Evolutionary conservation across 306 rosid genomes (phyloP).

Genomic region (Dalbergia cultrata): DNA sequence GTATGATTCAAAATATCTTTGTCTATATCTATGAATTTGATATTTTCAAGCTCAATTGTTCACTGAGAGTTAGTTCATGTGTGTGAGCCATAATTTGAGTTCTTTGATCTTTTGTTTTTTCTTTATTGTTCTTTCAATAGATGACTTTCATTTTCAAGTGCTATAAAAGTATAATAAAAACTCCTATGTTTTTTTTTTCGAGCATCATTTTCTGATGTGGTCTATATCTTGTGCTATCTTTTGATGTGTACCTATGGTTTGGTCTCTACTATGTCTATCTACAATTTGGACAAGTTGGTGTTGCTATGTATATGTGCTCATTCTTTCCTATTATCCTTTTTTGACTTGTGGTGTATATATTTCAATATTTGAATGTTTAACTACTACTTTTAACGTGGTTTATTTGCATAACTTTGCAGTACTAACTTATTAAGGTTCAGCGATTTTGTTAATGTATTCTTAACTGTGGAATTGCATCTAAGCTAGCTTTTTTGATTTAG

Average conservation of each 20-base stretch:
- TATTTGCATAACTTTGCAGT: slow-evolving; percentile 77
- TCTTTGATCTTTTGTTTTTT: background rate
- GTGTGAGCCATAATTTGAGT: slow-evolving; percentile 14
- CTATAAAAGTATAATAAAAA: slow-evolving; percentile 32
- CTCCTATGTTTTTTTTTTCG: background rate
- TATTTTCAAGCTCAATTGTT: slow-evolving; percentile 42
- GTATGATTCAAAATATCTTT: background rate
- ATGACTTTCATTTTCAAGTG: background rate
- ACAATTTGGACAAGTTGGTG: too few relatives aligned
- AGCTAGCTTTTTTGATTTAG: slow-evolving; percentile 7
- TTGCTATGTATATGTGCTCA: too few relatives aligned
- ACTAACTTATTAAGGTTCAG: slow-evolving; percentile 67
- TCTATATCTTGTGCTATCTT: too few relatives aligned
- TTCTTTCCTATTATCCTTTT: slow-evolving; percentile 32
- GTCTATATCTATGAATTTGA: slow-evolving; percentile 39
- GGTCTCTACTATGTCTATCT: too few relatives aligned
- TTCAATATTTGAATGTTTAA: slow-evolving; percentile 36
- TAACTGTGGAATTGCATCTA: slow-evolving; percentile 54
- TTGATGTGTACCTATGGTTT: too few relatives aligned
- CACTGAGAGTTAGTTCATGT: slow-evolving; percentile 10
- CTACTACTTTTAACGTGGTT: slow-evolving; percentile 60
- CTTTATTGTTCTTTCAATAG: background rate
- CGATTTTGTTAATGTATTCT: slow-evolving; percentile 83
- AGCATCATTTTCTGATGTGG: too few relatives aligned
- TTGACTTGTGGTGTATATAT: slow-evolving; percentile 30